Evolutionary conservation across 768 basidiomycete species (phyloP), one percentile per base, ranked within the genome.

Genomic region (Amanita phalloides): DNA sequence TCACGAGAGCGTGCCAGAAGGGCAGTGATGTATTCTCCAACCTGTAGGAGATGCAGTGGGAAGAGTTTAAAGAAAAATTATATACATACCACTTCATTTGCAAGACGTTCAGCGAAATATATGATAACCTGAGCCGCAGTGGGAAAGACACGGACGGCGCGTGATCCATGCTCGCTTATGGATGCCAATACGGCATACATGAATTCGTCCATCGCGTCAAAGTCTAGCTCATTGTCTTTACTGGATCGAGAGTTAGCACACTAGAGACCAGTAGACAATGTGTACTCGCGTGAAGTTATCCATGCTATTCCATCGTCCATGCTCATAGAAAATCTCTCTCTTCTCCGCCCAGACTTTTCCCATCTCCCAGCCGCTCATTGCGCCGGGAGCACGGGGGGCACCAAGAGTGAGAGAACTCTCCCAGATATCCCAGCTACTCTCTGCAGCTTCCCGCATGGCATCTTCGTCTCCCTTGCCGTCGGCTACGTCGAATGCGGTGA

Each of bases 311-410:
- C 90, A 93, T 45, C 77, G 74, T 6, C 77, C 81, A 53, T 80
- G 78, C 56, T 92, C 86, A 65, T 95, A 97, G 59, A 98, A 92
- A 20, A 97, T 82, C 64, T 95, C 93, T 42, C 87, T 72, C 70
- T 95, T 94, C 68, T 99, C 94, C 1, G 89, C 84, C 90, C 95
- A 99, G 14, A 94, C 84, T 57, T 90, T 85, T 0, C 90, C 90
- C 73, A 96, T 82, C 66, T 95, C 94, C 90, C 90, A 94, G 53
- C 90, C 86, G 65, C 72, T 32, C 59, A 65, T 44, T 44, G 17
- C 33, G 30, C 43, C 35, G n/a, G 36, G 10, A 6, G 41, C 14
- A 14, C 39, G 35, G 2, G 14, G 32, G 17, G 37, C 38, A 7
- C 46, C 53, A 28, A 52, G 39, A 42, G 20, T n/a, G 13, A 71